Evolutionary conservation across 1,139 yeast species (phyloP).

Genomic region (Zygosaccharomyces pseudobailii): DNA sequence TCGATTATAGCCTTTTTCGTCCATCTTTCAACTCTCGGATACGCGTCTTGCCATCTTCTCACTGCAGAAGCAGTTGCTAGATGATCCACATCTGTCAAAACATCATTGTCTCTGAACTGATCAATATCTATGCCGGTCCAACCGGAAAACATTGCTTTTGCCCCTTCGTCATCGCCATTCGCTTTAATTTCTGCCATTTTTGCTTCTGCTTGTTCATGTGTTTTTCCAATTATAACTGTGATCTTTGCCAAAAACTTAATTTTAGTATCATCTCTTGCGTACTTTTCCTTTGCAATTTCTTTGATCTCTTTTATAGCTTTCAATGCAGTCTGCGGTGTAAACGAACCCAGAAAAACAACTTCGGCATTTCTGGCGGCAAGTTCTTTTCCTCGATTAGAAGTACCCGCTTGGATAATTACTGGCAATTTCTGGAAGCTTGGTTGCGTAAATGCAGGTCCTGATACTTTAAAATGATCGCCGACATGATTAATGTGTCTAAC

Average conservation of each 20-base stretch:
- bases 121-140: slow-evolving; percentile 36
- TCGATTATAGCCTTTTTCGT: slow-evolving; percentile 26
- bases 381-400: slow-evolving; percentile 41
- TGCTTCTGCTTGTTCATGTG: slow-evolving; percentile 35
- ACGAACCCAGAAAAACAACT: slow-evolving; percentile 38
- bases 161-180: slow-evolving; percentile 32
- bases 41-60: slow-evolving; percentile 21
- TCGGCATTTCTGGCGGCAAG: slow-evolving; percentile 47
- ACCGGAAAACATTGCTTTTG: slow-evolving; percentile 35
- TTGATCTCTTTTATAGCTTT: slow-evolving; percentile 24
- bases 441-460: slow-evolving; percentile 43
- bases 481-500: slow-evolving; percentile 41
- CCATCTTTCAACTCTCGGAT: slow-evolving; percentile 28
- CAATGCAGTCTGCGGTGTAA: slow-evolving; percentile 23
- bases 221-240: slow-evolving; percentile 32
- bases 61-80: slow-evolving; percentile 31
- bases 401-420: slow-evolving; percentile 46
- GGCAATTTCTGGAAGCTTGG: slow-evolving; percentile 46
- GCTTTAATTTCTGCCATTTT: slow-evolving; percentile 23
- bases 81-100: slow-evolving; percentile 29
- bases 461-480: slow-evolving; percentile 41
- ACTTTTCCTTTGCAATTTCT: slow-evolving; percentile 23
- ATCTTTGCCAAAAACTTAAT: slow-evolving; percentile 31
- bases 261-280: slow-evolving; percentile 29
- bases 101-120: slow-evolving; percentile 33